A percentile compares a stretch with the other conserved stretches of the same genome.
These are phyloP conservation scores for Aspergillus phoenicis DNA, from an alignment of 2,329 filamentous ascomycete species.

Conservation along the genomic window DNA sequence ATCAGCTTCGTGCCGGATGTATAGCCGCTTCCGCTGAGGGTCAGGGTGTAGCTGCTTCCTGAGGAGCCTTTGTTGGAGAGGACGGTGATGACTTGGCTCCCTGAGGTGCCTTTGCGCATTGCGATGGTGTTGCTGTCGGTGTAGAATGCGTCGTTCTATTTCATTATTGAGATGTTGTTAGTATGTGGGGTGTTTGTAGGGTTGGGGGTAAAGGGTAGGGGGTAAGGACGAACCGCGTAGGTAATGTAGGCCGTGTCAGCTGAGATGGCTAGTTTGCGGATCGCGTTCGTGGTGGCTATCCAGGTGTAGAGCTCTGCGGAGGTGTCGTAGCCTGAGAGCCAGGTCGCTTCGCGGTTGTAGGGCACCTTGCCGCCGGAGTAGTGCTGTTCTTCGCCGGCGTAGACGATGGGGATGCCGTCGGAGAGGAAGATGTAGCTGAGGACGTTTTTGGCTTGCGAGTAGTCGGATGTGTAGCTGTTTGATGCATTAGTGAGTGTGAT, in stretches of 20 bases:
- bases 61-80: slow-evolving; percentile 46
- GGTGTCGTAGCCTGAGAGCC: slow-evolving; percentile 56
- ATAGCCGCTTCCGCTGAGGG: slow-evolving; percentile 28
- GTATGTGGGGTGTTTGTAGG: background rate
- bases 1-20: slow-evolving; percentile 26
- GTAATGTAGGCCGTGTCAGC: slow-evolving; percentile 43
- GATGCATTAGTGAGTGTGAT: background rate
- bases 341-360: slow-evolving; percentile 59
- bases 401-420: slow-evolving; percentile 65
- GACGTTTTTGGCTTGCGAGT: slow-evolving; percentile 60
- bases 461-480: slow-evolving; percentile 32
- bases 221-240: slow-evolving; percentile 30
- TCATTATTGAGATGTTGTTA: background rate
- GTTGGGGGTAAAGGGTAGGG: background rate
- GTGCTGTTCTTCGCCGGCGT: slow-evolving; percentile 69
- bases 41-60: slow-evolving; percentile 30
- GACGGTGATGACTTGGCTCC: slow-evolving; percentile 43
- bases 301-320: slow-evolving; percentile 52
- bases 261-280: slow-evolving; percentile 50
- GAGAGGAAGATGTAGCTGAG: slow-evolving; percentile 62
- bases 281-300: slow-evolving; percentile 52
- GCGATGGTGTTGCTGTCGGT: slow-evolving; percentile 48
- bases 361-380: slow-evolving; percentile 55
- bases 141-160: slow-evolving; percentile 46
- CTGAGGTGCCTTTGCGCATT: slow-evolving; percentile 47